These are phyloP conservation scores for Akanthomyces dipterigenus DNA, from an alignment of 2,329 filamentous ascomycete genomes.

Conservation along the genomic window DNA sequence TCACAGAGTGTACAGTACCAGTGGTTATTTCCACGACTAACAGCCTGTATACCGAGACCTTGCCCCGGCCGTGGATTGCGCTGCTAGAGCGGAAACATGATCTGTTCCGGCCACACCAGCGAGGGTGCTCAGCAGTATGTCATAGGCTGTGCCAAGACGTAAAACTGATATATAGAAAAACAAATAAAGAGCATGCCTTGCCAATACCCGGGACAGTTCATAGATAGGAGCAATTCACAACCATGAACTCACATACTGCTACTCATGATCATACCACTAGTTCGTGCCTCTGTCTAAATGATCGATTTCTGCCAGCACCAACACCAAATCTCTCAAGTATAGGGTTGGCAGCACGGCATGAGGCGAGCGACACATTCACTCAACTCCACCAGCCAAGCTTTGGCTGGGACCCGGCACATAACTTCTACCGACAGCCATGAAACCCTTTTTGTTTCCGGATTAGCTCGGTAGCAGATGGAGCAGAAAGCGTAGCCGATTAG, in stretches of 20 bases:
- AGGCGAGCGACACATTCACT: background rate
- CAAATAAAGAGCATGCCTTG: too few species aligned
- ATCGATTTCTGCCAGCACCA: too few species aligned
- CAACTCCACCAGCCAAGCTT: background rate
- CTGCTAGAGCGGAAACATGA: background rate
- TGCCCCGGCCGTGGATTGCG: background rate
- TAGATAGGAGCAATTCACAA: background rate
- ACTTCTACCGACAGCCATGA: background rate
- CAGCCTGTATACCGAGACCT: background rate
- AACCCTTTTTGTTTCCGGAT: background rate
- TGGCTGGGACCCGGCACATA: background rate
- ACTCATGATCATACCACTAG: background rate
- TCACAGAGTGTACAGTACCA: background rate
- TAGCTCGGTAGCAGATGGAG: background rate
- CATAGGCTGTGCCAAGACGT: too few species aligned
- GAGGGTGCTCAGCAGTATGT: too few species aligned
- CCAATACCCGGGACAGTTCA: background rate
- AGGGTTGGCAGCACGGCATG: background rate
- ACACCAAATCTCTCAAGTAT: background rate
- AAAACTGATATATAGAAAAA: too few species aligned
- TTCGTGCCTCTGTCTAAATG: background rate
- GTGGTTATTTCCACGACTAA: background rate
- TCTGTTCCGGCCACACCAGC: background rate
- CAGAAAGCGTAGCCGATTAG: constrained; percentile 1
- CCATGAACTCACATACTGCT: background rate